Evolutionary conservation across 2,329 filamentous ascomycete genomes (phyloP), one percentile per base, ranked within the genome.

Genomic region (Exophiala xenobiotica): DNA sequence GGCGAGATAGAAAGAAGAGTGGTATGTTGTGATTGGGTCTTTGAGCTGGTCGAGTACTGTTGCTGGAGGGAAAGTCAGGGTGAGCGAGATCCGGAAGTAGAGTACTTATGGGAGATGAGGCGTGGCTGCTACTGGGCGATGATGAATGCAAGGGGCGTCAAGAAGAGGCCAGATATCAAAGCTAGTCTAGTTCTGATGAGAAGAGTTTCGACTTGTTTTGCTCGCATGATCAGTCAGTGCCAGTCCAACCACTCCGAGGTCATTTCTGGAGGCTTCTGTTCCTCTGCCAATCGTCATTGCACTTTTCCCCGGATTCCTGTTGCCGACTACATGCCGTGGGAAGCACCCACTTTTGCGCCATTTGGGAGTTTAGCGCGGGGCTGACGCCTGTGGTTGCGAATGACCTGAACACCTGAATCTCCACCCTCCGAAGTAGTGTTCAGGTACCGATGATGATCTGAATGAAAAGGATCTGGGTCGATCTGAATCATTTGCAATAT

Each of bases 221-320:
- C 55, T 55, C 55, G 55, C 55, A 58, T 58, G 55, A 58, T 51
- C 49, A 20, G 18, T 41, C 20, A 27, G 27, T 38, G 27, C 39
- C 22, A 22, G 24, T 53, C n/a, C n/a, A n/a, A n/a, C n/a, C n/a
- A n/a, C n/a, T n/a, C n/a, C n/a, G n/a, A n/a, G n/a, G n/a, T n/a
- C n/a, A n/a, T n/a, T n/a, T 57, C 54, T 49, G 48, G 51, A 35
- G 43, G 27, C 19, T 57, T 51, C 45, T 54, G 44, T 35, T 9
- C 7, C 26, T 27, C 12, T 12, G 12, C 51, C 51, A 50, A 51
- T 57, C 29, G 47, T 45, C 33, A 51, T 39, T 22, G 29, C 44
- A 31, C 47, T 51, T 58, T n/a, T 58, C 55, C 55, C 55, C 55
- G 49, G 55, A 58, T 58, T 58, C 44, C 33, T 16, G 22, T 29